Base-by-base conservation (phyloP, 139 green algal species). In the Chlamydomonas schloesseri region DNA sequence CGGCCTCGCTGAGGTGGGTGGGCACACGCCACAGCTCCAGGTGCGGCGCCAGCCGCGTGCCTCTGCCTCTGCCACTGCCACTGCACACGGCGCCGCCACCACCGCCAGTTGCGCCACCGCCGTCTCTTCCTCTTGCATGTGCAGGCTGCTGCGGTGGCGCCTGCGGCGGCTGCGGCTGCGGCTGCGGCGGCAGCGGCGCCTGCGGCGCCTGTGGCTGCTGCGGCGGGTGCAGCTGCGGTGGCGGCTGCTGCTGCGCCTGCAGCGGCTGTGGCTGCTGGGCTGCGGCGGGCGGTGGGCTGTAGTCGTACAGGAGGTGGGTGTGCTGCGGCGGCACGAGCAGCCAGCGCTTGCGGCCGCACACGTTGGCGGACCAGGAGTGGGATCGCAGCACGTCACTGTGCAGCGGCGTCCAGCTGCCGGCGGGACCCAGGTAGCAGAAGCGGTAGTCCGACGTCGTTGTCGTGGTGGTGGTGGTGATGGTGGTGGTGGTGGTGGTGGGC, bases 341-440 rank as follows among this genome's bases (percentile, higher is more conserved):
- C 97, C 97, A 97, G 65, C 82, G 60, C 91, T 98, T 97, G 46
- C 67, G 68, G 23, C 95, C 94, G 6, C 77, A 83, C 18, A 97
- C 84, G 73, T 99, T 98, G 78, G 90, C 91, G 8, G 88, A 96
- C 97, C 97, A 99, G 84, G 84, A 94, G 92, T 92, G 95, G 47
- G 90, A 96, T 31, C 94, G 90, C 42, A 99, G 90, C 74, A 99
- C 97, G 86, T 99, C 97, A 2, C 94, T 82, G 86, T 99, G 97
- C 62, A 99, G 87, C 15, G 89, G 89, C 6, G 96, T 99, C 84
- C 86, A 94, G 24, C 90, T 94, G 31, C 96, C 97, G 42, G 87
- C 74, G 11, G 92, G 91, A 0, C 97, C 97, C 53, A 97, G 83
- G 90, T 99, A 99, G 26, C 98, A 93, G 88, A 99, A 99, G 94